Evolutionary conservation across 345 rosid species (phyloP).

Genomic region (Lepidium africanum): DNA sequence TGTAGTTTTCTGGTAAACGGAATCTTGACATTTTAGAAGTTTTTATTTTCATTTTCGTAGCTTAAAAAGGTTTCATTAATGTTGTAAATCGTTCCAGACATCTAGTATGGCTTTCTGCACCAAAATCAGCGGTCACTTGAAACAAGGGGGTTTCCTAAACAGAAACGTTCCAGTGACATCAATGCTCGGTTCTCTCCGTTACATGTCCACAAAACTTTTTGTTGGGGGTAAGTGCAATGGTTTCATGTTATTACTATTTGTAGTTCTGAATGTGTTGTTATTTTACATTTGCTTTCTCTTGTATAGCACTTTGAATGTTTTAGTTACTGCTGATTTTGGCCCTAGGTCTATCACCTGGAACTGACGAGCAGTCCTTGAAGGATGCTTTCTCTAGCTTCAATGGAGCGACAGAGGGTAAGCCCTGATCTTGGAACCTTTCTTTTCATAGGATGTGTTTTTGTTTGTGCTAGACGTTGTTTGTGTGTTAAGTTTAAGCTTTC

Average conservation of each 20-base stretch:
- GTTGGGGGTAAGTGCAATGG: conserved; percentile 52
- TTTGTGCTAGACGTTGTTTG: background rate
- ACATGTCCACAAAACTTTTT: conserved; percentile 55
- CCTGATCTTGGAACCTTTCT: background rate
- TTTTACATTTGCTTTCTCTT: background rate
- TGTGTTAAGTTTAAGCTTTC: background rate
- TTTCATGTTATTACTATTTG: background rate
- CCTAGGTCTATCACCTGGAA: conserved; percentile 37
- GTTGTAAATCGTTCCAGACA: background rate
- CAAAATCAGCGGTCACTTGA: conserved; percentile 44
- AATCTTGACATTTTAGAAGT: background rate
- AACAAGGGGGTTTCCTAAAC: conserved; percentile 25
- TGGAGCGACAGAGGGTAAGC: conserved; percentile 42
- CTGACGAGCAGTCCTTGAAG: conserved; percentile 37
- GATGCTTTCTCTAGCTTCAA: conserved; percentile 45
- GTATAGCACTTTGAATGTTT: background rate
- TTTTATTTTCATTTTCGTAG: background rate
- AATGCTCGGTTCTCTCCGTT: conserved; percentile 46
- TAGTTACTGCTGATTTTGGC: background rate
- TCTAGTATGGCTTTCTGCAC: conserved; percentile 54
- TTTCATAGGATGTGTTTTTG: background rate
- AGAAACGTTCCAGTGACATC: conserved; percentile 37
- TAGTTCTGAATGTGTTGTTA: background rate
- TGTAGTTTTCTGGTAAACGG: background rate
- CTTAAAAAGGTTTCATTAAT: background rate